Evolutionary conservation across 2,329 filamentous ascomycete species (phyloP), one percentile per base, ranked within the genome.

Genomic region (Fusarium sterilihyphosum): DNA sequence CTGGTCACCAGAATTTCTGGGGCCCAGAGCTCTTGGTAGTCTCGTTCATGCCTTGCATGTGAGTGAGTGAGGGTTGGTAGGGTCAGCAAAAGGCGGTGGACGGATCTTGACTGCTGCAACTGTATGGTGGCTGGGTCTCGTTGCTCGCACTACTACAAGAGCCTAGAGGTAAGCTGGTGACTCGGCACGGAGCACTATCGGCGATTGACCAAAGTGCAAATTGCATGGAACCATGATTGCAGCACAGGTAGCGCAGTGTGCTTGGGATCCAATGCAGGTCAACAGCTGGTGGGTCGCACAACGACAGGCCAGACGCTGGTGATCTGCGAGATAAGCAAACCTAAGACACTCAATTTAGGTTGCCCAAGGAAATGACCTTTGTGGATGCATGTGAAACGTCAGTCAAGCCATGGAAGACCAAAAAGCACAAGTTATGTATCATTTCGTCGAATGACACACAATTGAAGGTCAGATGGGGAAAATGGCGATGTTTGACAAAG

Each of bases 201-300:
- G 73, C 62, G 65, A 64, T 65, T 53, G 62, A 44, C 37, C 62
- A 61, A 44, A 60, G 54, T 60, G 29, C 53, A 66, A 67, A 71
- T 71, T 76, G 57, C 70, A 77, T 75, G 75, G 70, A 78, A 71
- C 77, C 73, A 76, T 67, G 63, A 67, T 46, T 64, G 70, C 74
- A 77, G 61, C 16, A 24, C 40, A 66, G 14, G 35, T 22, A 50
- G n/a, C 7, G 41, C 56, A 59, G 31, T 20, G 33, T 54, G 56
- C 61, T 65, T 49, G 37, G 35, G 61, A 73, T 31, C 26, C 46
- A 31, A 49, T 75, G 75, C 75, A 76, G 57, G 67, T 65, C 61
- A 69, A 71, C 33, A 65, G 59, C 60, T 50, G 54, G 73, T 74
- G 77, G 77, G 66, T 60, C 62, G 53, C 40, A 57, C 60, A 71